Base-by-base conservation (phyloP, 1,139 yeast genomes). In the Candida frijolesensis region DNA sequence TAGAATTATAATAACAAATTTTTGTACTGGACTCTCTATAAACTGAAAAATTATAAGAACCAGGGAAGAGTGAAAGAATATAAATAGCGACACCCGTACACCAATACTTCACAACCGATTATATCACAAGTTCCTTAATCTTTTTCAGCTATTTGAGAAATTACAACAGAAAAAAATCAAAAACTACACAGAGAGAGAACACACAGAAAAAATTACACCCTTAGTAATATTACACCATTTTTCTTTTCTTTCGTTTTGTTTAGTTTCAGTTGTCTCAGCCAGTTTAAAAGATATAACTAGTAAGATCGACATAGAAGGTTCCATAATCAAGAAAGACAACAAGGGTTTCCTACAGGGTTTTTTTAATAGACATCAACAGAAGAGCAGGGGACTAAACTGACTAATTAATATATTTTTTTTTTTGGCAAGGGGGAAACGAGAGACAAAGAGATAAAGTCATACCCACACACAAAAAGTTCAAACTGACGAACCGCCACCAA, bases 401-500 rank as follows among this genome's bases (percentile, higher is more conserved):
- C 29, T 25, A 25, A 33, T 34, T 34, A 34, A 14, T 34, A 34
- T 14, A 14, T 34, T 34, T 34, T 30, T 30, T 33, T 34, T 34
- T 34, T 34, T 34, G 15, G 9, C 11, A 34, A 34, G 38, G 38
- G 38, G 38, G 38, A n/a, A 14, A 34, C 29, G 16, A 14, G 18
- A n/a, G 38, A 10, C 35, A 33, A 16, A 35, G 19, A 35, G 27
- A 37, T 18, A 37, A 38, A 38, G 30, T 38, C 15, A 38, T 19
- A 37, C 41, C 18, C 29, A 37, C 41, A 11, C 27, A 37, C 27
- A 18, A 37, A 27, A 14, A 14, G 18, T 43, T 16, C 22, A 10
- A 22, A 27, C 19, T 34, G 10, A 27, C 44, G 9, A 41, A 19
- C 33, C 44, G 34, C 37, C 48, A 27, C 48, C 32, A 14, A 34